Conservation (phyloP, 306 rosid species). For the Fagus crenata region DNA sequence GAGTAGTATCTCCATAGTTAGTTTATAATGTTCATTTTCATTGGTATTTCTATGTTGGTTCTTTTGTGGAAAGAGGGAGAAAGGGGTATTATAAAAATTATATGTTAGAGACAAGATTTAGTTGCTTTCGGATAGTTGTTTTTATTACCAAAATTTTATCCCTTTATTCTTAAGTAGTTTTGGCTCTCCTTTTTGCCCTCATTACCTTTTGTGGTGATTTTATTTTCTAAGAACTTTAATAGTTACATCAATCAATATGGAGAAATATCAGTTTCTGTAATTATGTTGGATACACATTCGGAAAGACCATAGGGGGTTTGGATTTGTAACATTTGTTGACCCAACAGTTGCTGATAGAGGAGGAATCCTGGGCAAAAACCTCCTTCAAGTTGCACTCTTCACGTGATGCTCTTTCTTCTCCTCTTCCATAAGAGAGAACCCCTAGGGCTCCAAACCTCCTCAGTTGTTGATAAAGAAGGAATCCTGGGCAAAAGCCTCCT, state of each 20-base stretch:
- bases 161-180: background rate
- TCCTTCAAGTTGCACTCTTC: no score
- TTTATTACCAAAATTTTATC: background rate
- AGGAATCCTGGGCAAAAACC: no score
- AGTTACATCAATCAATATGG: slow-evolving; percentile 57
- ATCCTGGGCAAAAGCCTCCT: no score
- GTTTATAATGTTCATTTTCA: background rate
- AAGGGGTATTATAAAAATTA: background rate
- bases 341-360: slow-evolving; percentile 53
- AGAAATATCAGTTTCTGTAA: slow-evolving; percentile 57
- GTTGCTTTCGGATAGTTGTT: background rate
- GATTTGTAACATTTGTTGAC: slow-evolving; percentile 60
- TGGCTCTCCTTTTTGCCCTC: background rate
- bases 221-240: slow-evolving; percentile 48
- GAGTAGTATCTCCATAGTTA: background rate
- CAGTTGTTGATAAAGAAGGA: no score
- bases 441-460: no score
- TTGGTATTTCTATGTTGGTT: background rate
- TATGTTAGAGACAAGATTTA: background rate
- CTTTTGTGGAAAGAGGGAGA: background rate
- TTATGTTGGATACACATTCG: slow-evolving; percentile 58
- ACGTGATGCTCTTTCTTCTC: no score
- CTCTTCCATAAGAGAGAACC: no score
- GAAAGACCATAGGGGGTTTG: slow-evolving; percentile 69
- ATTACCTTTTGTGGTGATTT: slow-evolving; percentile 10